Evolutionary conservation across 2,329 filamentous ascomycete genomes (phyloP), one percentile per base, ranked within the genome.

Genomic region (Aspergillus aculeatus): DNA sequence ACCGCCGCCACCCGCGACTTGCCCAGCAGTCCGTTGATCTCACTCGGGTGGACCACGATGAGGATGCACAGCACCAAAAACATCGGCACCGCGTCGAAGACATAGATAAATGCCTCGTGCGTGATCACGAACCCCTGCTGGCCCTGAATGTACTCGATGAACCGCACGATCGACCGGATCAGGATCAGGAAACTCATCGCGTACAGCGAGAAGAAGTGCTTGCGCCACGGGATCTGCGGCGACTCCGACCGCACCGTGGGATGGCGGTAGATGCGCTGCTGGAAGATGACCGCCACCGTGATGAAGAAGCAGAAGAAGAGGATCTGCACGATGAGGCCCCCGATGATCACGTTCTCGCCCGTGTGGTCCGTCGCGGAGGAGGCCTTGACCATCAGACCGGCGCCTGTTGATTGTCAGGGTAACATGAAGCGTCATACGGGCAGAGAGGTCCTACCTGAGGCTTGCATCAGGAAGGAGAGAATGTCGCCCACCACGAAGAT

Each of bases 401-500:
- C 49, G 10, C 56, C 56, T 58, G 26, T 38, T 3, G 9, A 10
- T 21, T 0, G 41, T 53, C n/a, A 47, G 26, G 3, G 11, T 38
- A 2, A 23, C 4, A 4, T 5, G 23, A 23, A 23, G 23, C 4
- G 23, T 4, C 4, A 5, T 23, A 23, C 23, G 23, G 23, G 23
- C 23, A 23, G 23, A 23, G 23, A 23, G 23, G 3, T 23, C 23
- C 23, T 23, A 23, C 23, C 23, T 5, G 56, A 66, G 11, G 56
- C 70, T 62, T 82, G 81, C 26, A 82, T 70, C 44, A 80, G 50
- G 65, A 82, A 82, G 2, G 75, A 78, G 23, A 82, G 64, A 9
- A 82, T 71, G 61, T 83, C 81, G 50, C 80, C 78, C 5, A 67
- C 62, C 48, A 82, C 81, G 62, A 82, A 83, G 3, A 78, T 77